A percentile compares a stretch with the other conserved stretches of the same genome.
These are phyloP conservation scores for Taiozyma sp. DNA, from an alignment of 1,139 yeast genomes.

Conservation along the genomic window DNA sequence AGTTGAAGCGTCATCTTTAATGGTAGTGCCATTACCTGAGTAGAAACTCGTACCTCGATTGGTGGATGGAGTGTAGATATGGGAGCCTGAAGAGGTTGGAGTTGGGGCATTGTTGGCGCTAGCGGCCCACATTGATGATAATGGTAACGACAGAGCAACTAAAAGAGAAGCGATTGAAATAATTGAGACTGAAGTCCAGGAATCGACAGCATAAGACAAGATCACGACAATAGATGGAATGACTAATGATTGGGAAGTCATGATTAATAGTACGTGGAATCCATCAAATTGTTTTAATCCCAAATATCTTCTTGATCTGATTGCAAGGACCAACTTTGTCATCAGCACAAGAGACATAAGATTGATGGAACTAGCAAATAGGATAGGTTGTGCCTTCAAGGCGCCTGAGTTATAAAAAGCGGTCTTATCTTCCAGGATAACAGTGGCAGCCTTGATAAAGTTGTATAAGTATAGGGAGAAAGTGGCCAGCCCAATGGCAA, in stretches of 20 bases:
- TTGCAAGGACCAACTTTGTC: constrained; percentile 58
- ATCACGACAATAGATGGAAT: constrained; percentile 70
- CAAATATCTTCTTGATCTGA: constrained; percentile 61
- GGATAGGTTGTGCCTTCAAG: constrained; percentile 47
- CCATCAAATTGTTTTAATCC: constrained; percentile 82
- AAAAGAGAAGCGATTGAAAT: constrained; percentile 37
- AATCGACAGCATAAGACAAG: constrained; percentile 37
- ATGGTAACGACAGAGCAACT: constrained; percentile 66
- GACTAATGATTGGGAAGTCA: constrained; percentile 78
- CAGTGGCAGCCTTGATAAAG: constrained; percentile 31
- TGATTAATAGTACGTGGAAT: constrained; percentile 71
- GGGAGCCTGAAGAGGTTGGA: constrained; percentile 25
- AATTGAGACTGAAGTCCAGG: constrained; percentile 26
- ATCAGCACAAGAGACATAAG: constrained; percentile 55
- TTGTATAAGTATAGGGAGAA: constrained; percentile 49
- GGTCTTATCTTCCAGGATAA: constrained; percentile 21
- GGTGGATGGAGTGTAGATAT: constrained; percentile 11
- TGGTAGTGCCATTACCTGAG: constrained; percentile 12
- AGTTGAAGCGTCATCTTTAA: constrained; percentile 2
- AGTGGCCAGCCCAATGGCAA: constrained; percentile 41
- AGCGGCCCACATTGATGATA: constrained; percentile 85
- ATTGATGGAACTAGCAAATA: constrained; percentile 65
- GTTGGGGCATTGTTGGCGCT: constrained; percentile 42
- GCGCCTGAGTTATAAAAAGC: constrained; percentile 28
- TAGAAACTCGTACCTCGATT: constrained; percentile 13